Evolutionary conservation across 2,329 filamentous ascomycete genomes (phyloP), one percentile per base, ranked within the genome.

Genomic region (Bretziella fagacearum): DNA sequence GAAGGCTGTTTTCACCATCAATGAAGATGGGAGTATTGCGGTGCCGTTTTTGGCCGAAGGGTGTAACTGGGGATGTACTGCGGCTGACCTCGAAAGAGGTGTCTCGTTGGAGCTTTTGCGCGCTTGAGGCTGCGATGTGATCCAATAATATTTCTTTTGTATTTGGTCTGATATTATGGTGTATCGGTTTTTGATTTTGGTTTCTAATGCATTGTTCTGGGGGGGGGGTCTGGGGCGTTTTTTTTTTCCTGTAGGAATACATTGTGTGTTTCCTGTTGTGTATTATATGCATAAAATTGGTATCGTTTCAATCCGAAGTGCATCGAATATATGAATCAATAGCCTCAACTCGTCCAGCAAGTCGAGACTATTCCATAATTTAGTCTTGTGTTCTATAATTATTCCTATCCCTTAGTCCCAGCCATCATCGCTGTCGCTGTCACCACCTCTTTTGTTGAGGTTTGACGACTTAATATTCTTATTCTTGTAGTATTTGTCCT

Each of bases 391-490:
- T 4, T 39, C 37, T 44, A 25, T 52, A 29, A 20, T 37, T 22
- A 43, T 15, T 48, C 33, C n/a, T 17, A 8, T 22, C 10, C 25
- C 48, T 68, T 64, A 79, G 55, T 80, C 74, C 72, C 74, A 79
- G 55, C 77, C 73, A 52, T 65, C 66, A 36, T 74, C 71, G 22
- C 77, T 73, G 29, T 74, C 67, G 49, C 68, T 60, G 41, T 62
- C 60, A 30, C 57, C 57, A 55, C 66, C 62, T 51, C 63, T 63
- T 49, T 62, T 62, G 26, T 43, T 43, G 42, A 67, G 58, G 55
- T 68, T 69, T 55, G 70, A 70, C 53, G 65, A 68, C 55, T 68
- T 67, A 55, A 71, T 68, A 44, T 66, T 66, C 57, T 70, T 69
- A 52, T 65, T 55, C 11, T 17, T 30, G 25, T 58, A 60, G 37